A percentile compares a stretch with the other conserved stretches of the same genome.
Evolutionary conservation across 192 early-diverging fungal genomes (phyloP).

Genomic region (Coemansia aciculifera): DNA sequence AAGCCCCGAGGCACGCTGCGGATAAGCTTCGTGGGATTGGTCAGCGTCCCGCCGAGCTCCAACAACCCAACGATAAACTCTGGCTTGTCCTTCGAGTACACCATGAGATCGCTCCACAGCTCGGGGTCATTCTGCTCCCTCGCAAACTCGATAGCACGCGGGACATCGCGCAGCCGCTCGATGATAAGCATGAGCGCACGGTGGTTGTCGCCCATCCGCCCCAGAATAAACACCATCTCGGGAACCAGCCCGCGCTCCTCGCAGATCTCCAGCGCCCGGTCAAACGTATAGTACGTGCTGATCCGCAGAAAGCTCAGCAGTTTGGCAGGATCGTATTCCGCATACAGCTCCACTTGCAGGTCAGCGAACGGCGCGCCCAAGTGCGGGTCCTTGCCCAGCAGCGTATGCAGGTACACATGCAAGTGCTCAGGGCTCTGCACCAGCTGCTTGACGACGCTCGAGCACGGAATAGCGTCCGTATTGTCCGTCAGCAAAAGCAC

Average conservation of each 20-base stretch:
- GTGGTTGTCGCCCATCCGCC: constrained; percentile 97
- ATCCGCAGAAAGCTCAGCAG: constrained; percentile 84
- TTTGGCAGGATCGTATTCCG: constrained; percentile 75
- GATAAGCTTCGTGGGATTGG: constrained; percentile 82
- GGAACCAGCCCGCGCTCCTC: constrained; percentile 86
- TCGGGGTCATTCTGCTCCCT: constrained; percentile 95
- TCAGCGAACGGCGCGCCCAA: constrained; percentile 73
- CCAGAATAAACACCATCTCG: constrained; percentile 96
- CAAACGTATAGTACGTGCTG: constrained; percentile 75
- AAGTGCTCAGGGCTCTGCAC: constrained; percentile 59
- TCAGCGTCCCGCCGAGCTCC: constrained; percentile 84
- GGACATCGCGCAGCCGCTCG: constrained; percentile 83
- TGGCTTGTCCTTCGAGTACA: constrained; percentile 95
- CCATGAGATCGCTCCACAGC: constrained; percentile 94
- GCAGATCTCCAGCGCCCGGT: constrained; percentile 71
- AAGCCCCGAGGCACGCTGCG: constrained; percentile 77
- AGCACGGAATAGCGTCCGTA: constrained; percentile 76
- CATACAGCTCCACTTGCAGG: constrained; percentile 86
- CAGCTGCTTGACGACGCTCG: constrained; percentile 73
- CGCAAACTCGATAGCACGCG: constrained; percentile 95
- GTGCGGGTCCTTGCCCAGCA: constrained; percentile 62
- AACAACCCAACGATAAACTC: constrained; percentile 91
- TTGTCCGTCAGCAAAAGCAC: constrained; percentile 82
- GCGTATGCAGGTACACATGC: constrained; percentile 89
- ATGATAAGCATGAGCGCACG: constrained; percentile 93